These are phyloP conservation scores for Marasmius sp. DNA, from an alignment of 1,284 basidiomycete species.

Conservation along the genomic window DNA sequence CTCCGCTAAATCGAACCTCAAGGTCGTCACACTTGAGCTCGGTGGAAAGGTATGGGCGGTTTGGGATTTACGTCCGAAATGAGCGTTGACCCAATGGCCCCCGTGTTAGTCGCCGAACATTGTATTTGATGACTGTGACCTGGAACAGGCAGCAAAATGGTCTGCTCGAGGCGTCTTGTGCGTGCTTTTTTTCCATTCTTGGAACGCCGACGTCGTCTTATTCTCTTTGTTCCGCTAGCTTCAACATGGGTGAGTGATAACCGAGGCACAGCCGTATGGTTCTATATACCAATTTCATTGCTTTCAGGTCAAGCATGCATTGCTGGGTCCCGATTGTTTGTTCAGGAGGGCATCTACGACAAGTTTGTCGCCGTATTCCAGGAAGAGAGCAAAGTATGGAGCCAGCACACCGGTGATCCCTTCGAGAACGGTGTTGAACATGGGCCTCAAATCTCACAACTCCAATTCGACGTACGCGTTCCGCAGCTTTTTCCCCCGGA, in stretches of 20 bases:
- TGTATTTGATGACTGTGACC: constrained; percentile 64
- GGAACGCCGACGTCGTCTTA: background rate
- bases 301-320: constrained; percentile 72
- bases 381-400: constrained; percentile 33
- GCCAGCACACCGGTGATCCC: too few species aligned
- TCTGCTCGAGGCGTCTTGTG: constrained; percentile 78
- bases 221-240: background rate
- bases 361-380: constrained; percentile 60
- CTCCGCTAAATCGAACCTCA: constrained; percentile 70
- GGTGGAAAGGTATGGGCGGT: constrained; percentile 83
- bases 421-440: constrained; percentile 80
- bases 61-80: constrained; percentile 27
- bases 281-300: background rate
- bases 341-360: constrained; percentile 81
- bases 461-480: constrained; percentile 7
- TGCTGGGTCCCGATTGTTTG: constrained; percentile 82
- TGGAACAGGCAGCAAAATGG: constrained; percentile 83
- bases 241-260: background rate
- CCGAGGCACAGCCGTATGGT: background rate
- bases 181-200: constrained; percentile 25
- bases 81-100: background rate
- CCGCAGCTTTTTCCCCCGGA: background rate
- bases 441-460: constrained; percentile 83
- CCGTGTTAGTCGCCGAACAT: background rate
- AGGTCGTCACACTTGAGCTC: constrained; percentile 76